phyloP scores from a whole-genome alignment of 1,284 basidiomycete species.

The Cryptococcus maquisensis region DNA sequence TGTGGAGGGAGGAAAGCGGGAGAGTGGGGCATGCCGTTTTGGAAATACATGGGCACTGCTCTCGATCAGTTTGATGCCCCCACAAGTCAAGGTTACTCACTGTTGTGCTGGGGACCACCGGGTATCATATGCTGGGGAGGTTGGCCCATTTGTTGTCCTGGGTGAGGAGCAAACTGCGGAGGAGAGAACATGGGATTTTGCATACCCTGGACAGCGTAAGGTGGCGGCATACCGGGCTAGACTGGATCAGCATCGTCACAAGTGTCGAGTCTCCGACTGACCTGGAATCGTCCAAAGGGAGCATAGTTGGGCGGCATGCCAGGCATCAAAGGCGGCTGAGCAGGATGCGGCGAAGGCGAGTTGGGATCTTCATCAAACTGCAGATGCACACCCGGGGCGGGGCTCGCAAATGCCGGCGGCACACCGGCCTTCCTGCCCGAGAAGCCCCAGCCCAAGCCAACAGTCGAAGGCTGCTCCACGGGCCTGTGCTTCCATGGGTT shows the following conservation, averaged over 20 bases:
- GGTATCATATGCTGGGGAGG: conserved; percentile 25
- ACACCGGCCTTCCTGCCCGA: conserved; percentile 74
- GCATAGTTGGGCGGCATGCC: conserved; percentile 33
- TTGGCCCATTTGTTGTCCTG: conserved; percentile 20
- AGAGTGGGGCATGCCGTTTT: conserved; percentile 26
- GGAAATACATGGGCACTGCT: conserved; percentile 33
- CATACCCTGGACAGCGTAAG: conserved; percentile 24
- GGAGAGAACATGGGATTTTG: conserved; percentile 38
- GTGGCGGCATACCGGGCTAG: conserved; percentile 31
- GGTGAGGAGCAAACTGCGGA: conserved; percentile 26
- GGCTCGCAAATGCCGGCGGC: conserved; percentile 55
- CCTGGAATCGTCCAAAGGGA: conserved; percentile 34
- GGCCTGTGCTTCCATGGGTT: conserved; percentile 83
- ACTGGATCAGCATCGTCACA: background rate
- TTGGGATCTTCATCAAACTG: conserved; percentile 23
- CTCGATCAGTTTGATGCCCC: background rate
- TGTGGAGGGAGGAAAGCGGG: conserved; percentile 6
- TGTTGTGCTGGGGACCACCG: conserved; percentile 29
- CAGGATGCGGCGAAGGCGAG: conserved; percentile 14
- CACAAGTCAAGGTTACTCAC: conserved; percentile 14
- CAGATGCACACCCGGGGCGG: conserved; percentile 36
- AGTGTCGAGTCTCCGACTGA: conserved; percentile 8
- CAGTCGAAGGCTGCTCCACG: conserved; percentile 65
- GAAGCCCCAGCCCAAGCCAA: conserved; percentile 77
- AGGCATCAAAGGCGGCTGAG: conserved; percentile 24